phyloP scores from a whole-genome alignment of 2,329 filamentous ascomycete genomes.

The Aspergillus transmontanensis region DNA sequence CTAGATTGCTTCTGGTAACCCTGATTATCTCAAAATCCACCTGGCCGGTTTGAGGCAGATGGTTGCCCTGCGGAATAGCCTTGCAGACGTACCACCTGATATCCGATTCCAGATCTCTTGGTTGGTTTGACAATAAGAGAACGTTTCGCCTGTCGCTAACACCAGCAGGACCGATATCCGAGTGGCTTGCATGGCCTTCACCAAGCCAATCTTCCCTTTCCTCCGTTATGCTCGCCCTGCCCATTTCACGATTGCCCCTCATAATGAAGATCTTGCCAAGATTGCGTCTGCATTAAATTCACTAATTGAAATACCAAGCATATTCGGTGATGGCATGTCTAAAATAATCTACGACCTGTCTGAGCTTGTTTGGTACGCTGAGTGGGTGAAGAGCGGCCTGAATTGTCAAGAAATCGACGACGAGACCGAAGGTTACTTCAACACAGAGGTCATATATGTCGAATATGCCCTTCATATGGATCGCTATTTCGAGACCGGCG shows the following conservation, averaged over 20 bases:
- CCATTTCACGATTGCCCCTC: slow-evolving; percentile 32
- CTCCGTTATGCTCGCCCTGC: slow-evolving; percentile 37
- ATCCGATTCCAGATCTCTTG: slow-evolving; percentile 45
- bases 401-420: slow-evolving; percentile 35
- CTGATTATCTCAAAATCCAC: slow-evolving; percentile 43
- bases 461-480: slow-evolving; percentile 41
- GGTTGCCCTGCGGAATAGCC: slow-evolving; percentile 40
- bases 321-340: slow-evolving; percentile 35
- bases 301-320: slow-evolving; percentile 36
- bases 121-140: slow-evolving; percentile 23
- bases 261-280: slow-evolving; percentile 31
- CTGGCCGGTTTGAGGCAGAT: slow-evolving; percentile 43
- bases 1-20: slow-evolving; percentile 42
- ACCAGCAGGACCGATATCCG: slow-evolving; percentile 42
- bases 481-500: slow-evolving; percentile 38
- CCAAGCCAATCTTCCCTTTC: slow-evolving; percentile 43
- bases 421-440: slow-evolving; percentile 43
- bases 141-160: not conserved
- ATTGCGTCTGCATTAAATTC: slow-evolving; percentile 38
- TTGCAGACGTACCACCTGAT: slow-evolving; percentile 40
- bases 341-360: slow-evolving; percentile 38
- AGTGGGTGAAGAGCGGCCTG: slow-evolving; percentile 37
- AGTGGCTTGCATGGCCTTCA: slow-evolving; percentile 41
- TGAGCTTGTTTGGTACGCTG: slow-evolving; percentile 40
- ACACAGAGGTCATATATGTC: slow-evolving; percentile 42